Conservation (phyloP, 768 basidiomycete species). For the Lentinula edodes region DNA sequence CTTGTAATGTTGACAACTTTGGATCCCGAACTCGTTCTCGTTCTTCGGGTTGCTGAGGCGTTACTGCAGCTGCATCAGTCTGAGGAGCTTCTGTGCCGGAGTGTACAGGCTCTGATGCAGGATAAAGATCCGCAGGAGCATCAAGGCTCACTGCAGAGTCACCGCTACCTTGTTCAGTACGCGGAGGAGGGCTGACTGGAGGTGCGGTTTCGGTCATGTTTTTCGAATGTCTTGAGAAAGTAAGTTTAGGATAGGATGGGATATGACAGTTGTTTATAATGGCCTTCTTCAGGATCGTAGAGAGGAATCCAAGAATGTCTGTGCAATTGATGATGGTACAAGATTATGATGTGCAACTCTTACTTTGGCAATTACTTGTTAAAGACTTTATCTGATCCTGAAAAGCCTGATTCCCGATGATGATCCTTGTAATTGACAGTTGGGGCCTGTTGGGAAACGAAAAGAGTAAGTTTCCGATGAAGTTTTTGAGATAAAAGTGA, state of each 20-base stretch:
- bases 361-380: neutral
- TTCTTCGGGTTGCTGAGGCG: neutral
- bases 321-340: neutral
- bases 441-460: neutral
- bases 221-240: neutral
- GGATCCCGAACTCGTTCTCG: constrained; percentile 28
- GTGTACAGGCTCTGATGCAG: neutral
- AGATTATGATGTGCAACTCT: neutral
- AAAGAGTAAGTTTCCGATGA: neutral
- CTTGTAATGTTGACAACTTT: constrained; percentile 47
- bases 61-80: neutral
- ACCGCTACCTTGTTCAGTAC: neutral
- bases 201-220: neutral
- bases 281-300: neutral
- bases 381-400: neutral
- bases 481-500: neutral
- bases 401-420: neutral
- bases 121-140: neutral
- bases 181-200: neutral
- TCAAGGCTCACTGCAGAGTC: neutral
- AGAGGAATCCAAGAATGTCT: neutral
- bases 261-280: too few species aligned
- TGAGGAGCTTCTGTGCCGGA: neutral
- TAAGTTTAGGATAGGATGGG: too few species aligned
- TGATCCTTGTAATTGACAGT: neutral